These are phyloP conservation scores for Paecilomyces dactylethromorphus DNA, from an alignment of 2,329 filamentous ascomycete species.

Conservation along the genomic window DNA sequence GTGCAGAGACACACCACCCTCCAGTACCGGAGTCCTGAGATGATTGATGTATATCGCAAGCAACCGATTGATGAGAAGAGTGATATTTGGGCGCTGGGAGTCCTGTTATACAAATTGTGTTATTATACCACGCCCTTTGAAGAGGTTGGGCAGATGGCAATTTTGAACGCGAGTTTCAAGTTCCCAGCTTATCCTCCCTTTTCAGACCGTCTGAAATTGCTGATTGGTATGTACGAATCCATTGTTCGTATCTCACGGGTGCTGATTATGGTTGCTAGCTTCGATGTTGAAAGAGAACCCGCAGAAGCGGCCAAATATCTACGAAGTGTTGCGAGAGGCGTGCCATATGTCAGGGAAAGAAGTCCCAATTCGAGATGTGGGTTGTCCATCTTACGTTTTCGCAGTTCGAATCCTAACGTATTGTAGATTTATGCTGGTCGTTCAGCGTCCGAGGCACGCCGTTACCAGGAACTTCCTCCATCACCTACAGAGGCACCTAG, in stretches of 20 bases:
- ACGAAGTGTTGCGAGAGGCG: conserved; percentile 80
- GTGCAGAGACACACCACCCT: conserved; percentile 94
- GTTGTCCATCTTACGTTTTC: conserved; percentile 22
- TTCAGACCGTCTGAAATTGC: conserved; percentile 78
- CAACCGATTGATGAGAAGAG: conserved; percentile 97
- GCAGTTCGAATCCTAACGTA: not conserved
- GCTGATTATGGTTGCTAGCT: conserved; percentile 44
- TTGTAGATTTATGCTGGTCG: conserved; percentile 63
- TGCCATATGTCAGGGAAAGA: conserved; percentile 84
- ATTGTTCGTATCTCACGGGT: conserved; percentile 2
- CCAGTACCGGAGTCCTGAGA: conserved; percentile 95
- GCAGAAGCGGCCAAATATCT: conserved; percentile 78
- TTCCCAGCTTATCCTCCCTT: conserved; percentile 85
- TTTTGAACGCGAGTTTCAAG: conserved; percentile 89
- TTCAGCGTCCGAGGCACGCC: conserved; percentile 57
- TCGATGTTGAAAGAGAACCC: conserved; percentile 88
- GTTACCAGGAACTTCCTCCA: conserved; percentile 54
- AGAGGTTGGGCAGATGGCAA: conserved; percentile 94
- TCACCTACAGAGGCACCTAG: conserved; percentile 52
- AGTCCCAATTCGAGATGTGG: conserved; percentile 81
- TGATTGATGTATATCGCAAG: conserved; percentile 97
- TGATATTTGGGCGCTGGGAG: conserved; percentile 95
- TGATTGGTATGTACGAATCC: conserved; percentile 63
- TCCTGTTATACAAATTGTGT: conserved; percentile 93
- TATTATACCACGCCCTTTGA: conserved; percentile 99